Conservation (phyloP, 1,139 yeast species). For the Geotrichum aggregatum region DNA sequence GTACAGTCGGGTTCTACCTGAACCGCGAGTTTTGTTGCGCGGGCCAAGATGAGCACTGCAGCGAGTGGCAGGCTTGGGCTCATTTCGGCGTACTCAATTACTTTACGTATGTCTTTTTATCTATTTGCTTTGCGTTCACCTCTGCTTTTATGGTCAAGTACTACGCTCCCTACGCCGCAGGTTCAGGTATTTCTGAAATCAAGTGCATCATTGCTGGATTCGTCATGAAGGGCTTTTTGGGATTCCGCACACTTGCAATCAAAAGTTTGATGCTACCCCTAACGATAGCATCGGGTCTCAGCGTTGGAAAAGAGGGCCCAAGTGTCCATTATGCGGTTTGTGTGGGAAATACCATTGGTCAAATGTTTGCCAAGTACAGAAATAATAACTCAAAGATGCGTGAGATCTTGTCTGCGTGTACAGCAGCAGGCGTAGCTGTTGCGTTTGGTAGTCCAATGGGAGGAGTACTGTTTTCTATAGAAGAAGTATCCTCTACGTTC, state of each 20-base stretch:
- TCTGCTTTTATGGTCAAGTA: slow-evolving; percentile 66
- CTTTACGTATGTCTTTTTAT: slow-evolving; percentile 53
- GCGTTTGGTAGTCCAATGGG: slow-evolving; percentile 96
- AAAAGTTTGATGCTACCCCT: slow-evolving; percentile 81
- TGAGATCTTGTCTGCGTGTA: slow-evolving; percentile 74
- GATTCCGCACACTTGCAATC: slow-evolving; percentile 64
- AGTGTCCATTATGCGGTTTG: slow-evolving; percentile 83
- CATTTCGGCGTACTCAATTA: slow-evolving; percentile 47
- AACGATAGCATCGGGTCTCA: slow-evolving; percentile 76
- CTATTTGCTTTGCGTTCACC: slow-evolving; percentile 56
- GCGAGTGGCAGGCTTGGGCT: slow-evolving; percentile 40
- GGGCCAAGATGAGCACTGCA: slow-evolving; percentile 47
- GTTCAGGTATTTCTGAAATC: slow-evolving; percentile 95
- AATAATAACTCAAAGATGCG: slow-evolving; percentile 42
- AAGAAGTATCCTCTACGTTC: slow-evolving; percentile 69
- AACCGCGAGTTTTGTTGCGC: slow-evolving; percentile 80
- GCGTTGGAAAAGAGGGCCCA: slow-evolving; percentile 84
- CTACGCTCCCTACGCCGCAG: slow-evolving; percentile 90
- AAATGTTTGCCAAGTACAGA: slow-evolving; percentile 47
- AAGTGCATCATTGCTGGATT: slow-evolving; percentile 94
- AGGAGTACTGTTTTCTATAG: slow-evolving; percentile 82
- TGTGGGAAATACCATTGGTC: slow-evolving; percentile 65
- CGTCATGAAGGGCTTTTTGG: slow-evolving; percentile 71
- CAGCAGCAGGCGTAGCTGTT: slow-evolving; percentile 90
- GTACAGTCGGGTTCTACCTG: slow-evolving; percentile 64